Evolutionary conservation across 1,139 yeast genomes (phyloP).

Genomic region (Eremothecium coryli): DNA sequence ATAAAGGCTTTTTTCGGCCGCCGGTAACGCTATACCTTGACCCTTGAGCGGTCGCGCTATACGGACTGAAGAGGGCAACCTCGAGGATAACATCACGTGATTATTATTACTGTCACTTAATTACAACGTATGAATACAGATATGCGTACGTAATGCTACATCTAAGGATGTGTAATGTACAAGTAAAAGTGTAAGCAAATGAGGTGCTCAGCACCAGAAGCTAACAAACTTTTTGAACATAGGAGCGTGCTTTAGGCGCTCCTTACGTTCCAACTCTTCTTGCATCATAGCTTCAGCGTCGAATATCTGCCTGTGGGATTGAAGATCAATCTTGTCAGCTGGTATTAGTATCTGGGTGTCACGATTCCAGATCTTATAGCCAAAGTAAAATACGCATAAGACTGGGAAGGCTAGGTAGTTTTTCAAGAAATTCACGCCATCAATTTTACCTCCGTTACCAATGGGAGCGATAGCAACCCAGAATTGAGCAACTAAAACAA

Average conservation of each 20-base stretch:
- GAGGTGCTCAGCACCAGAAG: conserved; percentile 44
- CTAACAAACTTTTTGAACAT: conserved; percentile 32
- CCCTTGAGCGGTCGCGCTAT: too few relatives aligned
- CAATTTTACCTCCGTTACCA: conserved; percentile 37
- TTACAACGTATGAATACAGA: too few relatives aligned
- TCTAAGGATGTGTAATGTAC: too few relatives aligned
- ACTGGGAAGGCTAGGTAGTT: conserved; percentile 44
- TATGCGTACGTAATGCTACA: too few relatives aligned
- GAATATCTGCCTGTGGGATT: conserved; percentile 37
- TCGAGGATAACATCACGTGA: too few relatives aligned
- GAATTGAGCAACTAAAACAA: conserved; percentile 64
- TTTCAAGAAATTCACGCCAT: conserved; percentile 42
- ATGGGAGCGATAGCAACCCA: conserved; percentile 68
- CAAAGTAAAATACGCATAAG: conserved; percentile 39
- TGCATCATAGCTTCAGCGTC: conserved; percentile 44
- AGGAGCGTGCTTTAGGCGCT: conserved; percentile 31
- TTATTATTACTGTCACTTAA: too few relatives aligned
- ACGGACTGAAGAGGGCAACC: too few relatives aligned
- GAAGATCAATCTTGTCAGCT: conserved; percentile 31
- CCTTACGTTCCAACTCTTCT: conserved; percentile 44
- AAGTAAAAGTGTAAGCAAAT: too few relatives aligned
- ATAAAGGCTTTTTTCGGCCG: too few relatives aligned
- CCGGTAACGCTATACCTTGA: too few relatives aligned
- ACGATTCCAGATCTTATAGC: conserved; percentile 39
- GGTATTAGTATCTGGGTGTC: conserved; percentile 35